Evolutionary conservation across 805 yeast species (phyloP).

Genomic region (Hanseniaspora osmophila): DNA sequence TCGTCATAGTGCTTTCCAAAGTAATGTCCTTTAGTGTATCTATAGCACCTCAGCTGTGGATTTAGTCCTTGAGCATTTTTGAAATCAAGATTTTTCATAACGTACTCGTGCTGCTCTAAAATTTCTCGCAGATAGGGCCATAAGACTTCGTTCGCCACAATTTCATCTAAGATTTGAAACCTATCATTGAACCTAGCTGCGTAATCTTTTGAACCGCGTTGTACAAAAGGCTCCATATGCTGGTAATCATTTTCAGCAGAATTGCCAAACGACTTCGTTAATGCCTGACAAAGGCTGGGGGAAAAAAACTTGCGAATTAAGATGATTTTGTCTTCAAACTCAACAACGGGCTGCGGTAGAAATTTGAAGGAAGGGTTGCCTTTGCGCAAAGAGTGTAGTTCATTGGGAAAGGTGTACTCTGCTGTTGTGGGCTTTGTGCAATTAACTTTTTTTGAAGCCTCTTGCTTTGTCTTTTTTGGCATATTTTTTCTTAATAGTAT

Average conservation of each 20-base stretch:
- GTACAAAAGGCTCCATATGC: slow-evolving; percentile 5
- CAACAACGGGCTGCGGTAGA: slow-evolving; percentile 5
- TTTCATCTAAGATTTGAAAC: slow-evolving; percentile 25
- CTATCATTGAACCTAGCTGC: slow-evolving; percentile 49
- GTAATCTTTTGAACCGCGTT: slow-evolving; percentile 25
- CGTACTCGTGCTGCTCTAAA: slow-evolving; percentile 19
- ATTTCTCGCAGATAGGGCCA: slow-evolving; percentile 30
- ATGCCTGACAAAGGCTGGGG: slow-evolving; percentile 1
- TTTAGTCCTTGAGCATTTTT: slow-evolving; percentile 33
- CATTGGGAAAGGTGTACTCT: not conserved
- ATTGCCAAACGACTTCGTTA: slow-evolving; percentile 1
- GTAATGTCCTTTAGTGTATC: slow-evolving; percentile 43
- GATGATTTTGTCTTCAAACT: slow-evolving; percentile 6
- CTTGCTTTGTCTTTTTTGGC: not conserved
- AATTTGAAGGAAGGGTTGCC: not conserved
- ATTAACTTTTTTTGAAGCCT: not conserved
- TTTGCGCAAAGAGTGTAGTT: not conserved
- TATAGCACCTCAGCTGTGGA: slow-evolving; percentile 40
- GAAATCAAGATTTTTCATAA: slow-evolving; percentile 23
- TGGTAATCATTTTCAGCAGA: not conserved
- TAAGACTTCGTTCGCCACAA: slow-evolving; percentile 23
- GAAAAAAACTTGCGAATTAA: slow-evolving; percentile 5
- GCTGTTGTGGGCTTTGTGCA: too few species aligned
- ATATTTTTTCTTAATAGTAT: not conserved
- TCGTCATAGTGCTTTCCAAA: slow-evolving; percentile 53